A percentile compares a stretch with the other conserved stretches of the same genome.
Conservation (phyloP, 805 yeast genomes). For the Schwanniomyces polymorphus region DNA sequence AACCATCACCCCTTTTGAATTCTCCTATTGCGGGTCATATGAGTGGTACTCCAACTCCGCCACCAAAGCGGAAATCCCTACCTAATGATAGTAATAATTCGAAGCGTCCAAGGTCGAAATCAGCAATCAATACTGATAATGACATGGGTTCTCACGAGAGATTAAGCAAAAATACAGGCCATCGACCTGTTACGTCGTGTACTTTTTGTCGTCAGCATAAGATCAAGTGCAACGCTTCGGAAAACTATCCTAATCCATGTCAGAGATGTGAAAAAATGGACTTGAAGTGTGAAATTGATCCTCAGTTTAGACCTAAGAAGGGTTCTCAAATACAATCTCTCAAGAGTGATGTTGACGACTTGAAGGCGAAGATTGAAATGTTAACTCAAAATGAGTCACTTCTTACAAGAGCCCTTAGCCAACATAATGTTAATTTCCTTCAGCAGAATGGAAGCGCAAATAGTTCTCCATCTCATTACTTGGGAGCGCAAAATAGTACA, state of each 20-base stretch:
- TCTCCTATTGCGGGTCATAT: constrained; percentile 1
- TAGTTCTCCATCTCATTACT: constrained; percentile 4
- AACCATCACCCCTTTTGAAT: constrained; percentile 27
- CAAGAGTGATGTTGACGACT: constrained; percentile 81
- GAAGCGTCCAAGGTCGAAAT: constrained; percentile 3
- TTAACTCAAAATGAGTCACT: constrained; percentile 63
- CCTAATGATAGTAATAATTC: constrained; percentile 1
- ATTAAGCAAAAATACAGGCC: constrained; percentile 40
- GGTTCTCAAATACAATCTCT: constrained; percentile 86
- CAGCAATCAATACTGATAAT: constrained; percentile 2
- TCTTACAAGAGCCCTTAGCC: constrained; percentile 61
- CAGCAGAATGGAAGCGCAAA: constrained; percentile 15
- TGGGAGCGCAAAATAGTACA: not conserved
- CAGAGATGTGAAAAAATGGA: constrained; percentile 80
- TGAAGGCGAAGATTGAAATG: constrained; percentile 70
- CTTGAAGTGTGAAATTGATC: constrained; percentile 83
- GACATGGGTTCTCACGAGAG: not conserved
- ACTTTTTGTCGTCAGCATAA: constrained; percentile 94
- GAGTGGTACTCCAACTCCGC: not conserved
- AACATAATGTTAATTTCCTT: constrained; percentile 33
- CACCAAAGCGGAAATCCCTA: constrained; percentile 1
- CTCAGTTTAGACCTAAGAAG: constrained; percentile 85
- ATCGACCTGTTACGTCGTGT: constrained; percentile 89
- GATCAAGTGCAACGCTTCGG: constrained; percentile 89
- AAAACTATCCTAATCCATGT: constrained; percentile 79